A percentile compares a stretch with the other conserved stretches of the same genome.
Conservation (phyloP, 2,329 filamentous ascomycete genomes). For the Exophiala sp. region DNA sequence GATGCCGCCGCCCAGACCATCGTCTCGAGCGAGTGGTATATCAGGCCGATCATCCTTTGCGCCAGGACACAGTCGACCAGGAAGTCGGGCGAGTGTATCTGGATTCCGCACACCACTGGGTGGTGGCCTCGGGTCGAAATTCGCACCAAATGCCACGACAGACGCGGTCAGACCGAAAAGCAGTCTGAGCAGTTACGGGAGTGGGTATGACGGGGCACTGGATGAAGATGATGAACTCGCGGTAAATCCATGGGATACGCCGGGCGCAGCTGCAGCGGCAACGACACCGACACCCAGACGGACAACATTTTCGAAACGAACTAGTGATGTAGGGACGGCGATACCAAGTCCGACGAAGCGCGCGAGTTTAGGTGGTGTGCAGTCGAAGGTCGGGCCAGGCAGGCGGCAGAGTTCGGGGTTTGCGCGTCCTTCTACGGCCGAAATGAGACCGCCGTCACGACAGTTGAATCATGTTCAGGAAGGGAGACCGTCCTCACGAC, state of each 20-base stretch:
- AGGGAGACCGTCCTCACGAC: not conserved
- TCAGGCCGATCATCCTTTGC: slow-evolving; percentile 23
- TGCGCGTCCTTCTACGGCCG: slow-evolving; percentile 2
- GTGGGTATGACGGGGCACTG: slow-evolving; percentile 25
- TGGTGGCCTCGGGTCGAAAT: slow-evolving; percentile 16
- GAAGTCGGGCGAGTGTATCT: slow-evolving; percentile 27
- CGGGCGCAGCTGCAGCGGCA: slow-evolving; percentile 1
- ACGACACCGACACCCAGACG: slow-evolving; percentile 27
- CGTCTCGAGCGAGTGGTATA: slow-evolving; percentile 29
- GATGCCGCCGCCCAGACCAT: slow-evolving; percentile 27
- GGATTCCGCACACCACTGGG: slow-evolving; percentile 21
- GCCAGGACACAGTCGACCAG: slow-evolving; percentile 25
- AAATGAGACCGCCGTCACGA: slow-evolving; percentile 16
- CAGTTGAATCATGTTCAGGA: too few species aligned
- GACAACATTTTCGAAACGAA: slow-evolving; percentile 39
- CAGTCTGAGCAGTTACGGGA: slow-evolving; percentile 24
- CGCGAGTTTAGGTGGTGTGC: slow-evolving; percentile 17
- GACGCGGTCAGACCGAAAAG: slow-evolving; percentile 29
- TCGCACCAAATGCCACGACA: slow-evolving; percentile 29
- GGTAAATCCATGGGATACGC: too few species aligned
- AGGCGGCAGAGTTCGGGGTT: slow-evolving; percentile 21
- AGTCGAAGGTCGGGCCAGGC: slow-evolving; percentile 5
- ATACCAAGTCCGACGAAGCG: slow-evolving; percentile 27
- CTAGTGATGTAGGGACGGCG: slow-evolving; percentile 39
- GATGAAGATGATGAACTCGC: slow-evolving; percentile 18